phyloP scores from a whole-genome alignment of 1,139 yeast species.

The Geotrichum australiense region DNA sequence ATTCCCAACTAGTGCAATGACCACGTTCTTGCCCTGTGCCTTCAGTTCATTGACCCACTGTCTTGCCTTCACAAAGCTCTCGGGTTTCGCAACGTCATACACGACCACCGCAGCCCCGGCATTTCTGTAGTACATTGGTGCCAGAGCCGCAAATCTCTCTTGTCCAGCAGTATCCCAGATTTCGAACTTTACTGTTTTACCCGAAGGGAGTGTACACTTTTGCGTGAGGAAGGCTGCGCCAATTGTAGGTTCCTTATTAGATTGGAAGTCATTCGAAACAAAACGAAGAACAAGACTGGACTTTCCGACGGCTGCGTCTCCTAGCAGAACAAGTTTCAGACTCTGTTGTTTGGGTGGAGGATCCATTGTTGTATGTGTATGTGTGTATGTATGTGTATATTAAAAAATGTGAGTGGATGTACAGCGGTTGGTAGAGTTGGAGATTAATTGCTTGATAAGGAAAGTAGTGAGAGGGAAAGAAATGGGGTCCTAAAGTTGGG shows the following conservation, averaged over 20 bases:
- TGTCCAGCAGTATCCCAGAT: constrained; percentile 97
- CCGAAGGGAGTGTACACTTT: constrained; percentile 83
- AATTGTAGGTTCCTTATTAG: constrained; percentile 93
- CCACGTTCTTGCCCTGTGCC: constrained; percentile 87
- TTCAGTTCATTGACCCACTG: constrained; percentile 98
- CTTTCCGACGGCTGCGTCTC: constrained; percentile 98
- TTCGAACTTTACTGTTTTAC: constrained; percentile 74
- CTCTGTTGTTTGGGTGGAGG: constrained; percentile 43
- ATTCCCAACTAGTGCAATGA: constrained; percentile 91
- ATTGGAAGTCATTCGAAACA: constrained; percentile 93
- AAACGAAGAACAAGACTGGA: constrained; percentile 88
- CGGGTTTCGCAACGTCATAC: constrained; percentile 92
- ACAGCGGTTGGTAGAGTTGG: no score
- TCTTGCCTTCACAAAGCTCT: constrained; percentile 96
- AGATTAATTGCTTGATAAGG: no score
- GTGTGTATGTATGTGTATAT: background rate
- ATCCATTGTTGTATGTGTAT: constrained; percentile 7
- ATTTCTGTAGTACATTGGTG: constrained; percentile 96
- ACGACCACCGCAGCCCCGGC: constrained; percentile 99
- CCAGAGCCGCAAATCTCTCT: constrained; percentile 91
- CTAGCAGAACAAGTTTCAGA: constrained; percentile 81
- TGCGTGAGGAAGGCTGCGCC: constrained; percentile 98
- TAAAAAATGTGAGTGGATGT: no score
- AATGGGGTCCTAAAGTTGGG: no score
- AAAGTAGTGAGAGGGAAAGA: no score